Conservation (phyloP, 208 protist genomes). For the Trypanosoma mega region DNA sequence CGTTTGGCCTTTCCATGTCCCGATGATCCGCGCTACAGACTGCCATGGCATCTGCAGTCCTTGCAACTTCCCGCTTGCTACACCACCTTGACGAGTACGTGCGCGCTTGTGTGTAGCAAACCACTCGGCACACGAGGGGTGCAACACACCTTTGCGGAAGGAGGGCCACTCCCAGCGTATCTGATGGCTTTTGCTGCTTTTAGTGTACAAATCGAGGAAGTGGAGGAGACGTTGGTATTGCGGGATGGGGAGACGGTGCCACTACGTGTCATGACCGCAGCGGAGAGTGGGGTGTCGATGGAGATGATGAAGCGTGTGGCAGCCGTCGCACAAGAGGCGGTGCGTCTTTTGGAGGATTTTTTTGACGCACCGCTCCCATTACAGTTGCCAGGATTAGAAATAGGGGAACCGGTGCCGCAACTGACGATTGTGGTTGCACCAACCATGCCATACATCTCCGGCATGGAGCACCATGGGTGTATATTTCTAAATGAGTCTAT, state of each 20-base stretch:
- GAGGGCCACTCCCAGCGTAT: constrained; percentile 73
- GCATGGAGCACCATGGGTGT: constrained; percentile 87
- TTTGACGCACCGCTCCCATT: constrained; percentile 64
- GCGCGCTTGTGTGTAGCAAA: constrained; percentile 25
- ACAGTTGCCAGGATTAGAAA: constrained; percentile 16
- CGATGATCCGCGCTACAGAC: constrained; percentile 71
- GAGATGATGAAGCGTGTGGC: constrained; percentile 35
- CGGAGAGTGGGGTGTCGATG: constrained; percentile 24
- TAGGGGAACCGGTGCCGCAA: constrained; percentile 3
- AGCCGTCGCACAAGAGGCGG: constrained; percentile 26
- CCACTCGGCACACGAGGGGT: constrained; percentile 24
- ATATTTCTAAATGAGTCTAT: constrained; percentile 82
- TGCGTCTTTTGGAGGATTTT: constrained; percentile 55
- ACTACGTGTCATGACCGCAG: constrained; percentile 19
- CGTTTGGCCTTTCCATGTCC: constrained; percentile 82
- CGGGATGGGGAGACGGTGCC: constrained; percentile 13
- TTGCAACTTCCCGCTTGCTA: constrained; percentile 49
- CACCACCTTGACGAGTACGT: constrained; percentile 41
- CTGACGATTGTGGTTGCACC: constrained; percentile 62
- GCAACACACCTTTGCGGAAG: constrained; percentile 37
- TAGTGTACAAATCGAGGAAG: background rate
- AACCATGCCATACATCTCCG: constrained; percentile 79
- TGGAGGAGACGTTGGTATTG: constrained; percentile 11
- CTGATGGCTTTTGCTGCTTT: constrained; percentile 62
- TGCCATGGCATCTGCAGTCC: constrained; percentile 53